phyloP scores from a whole-genome alignment of 768 basidiomycete species.

The Leucocoprinus leucothites region DNA sequence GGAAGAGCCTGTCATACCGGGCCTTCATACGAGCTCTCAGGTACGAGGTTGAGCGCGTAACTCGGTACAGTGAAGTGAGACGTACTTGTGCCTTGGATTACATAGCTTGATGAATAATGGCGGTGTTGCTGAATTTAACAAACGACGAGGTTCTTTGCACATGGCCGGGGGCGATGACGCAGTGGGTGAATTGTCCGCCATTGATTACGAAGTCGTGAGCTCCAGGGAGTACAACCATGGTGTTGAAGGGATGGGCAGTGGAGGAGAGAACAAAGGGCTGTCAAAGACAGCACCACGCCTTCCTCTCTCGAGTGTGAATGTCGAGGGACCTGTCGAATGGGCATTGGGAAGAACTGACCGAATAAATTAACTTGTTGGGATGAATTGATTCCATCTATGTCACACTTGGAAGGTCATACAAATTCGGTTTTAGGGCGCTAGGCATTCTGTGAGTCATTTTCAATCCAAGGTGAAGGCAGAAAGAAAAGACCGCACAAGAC shows the following conservation, averaged over 20 bases:
- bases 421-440: too few relatives aligned
- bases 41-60: not conserved
- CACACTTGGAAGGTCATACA: too few relatives aligned
- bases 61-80: not conserved
- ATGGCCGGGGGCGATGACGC: not conserved
- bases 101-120: not conserved
- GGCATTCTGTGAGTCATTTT: too few relatives aligned
- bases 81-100: not conserved
- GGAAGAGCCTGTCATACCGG: not conserved
- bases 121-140: not conserved
- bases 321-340: too few relatives aligned
- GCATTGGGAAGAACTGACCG: too few relatives aligned
- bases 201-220: not conserved
- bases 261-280: too few relatives aligned
- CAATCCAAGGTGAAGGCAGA: too few relatives aligned
- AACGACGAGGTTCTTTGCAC: not conserved
- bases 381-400: too few relatives aligned
- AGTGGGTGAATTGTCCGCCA: not conserved
- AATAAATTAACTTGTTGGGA: too few relatives aligned
- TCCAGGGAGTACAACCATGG: not conserved
- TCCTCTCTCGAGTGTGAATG: too few relatives aligned
- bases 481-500: too few relatives aligned
- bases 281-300: too few relatives aligned
- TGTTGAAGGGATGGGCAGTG: not conserved
- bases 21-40: not conserved